Evolutionary conservation across 1,284 basidiomycete species (phyloP).

Genomic region (Heimioporus retisporus): DNA sequence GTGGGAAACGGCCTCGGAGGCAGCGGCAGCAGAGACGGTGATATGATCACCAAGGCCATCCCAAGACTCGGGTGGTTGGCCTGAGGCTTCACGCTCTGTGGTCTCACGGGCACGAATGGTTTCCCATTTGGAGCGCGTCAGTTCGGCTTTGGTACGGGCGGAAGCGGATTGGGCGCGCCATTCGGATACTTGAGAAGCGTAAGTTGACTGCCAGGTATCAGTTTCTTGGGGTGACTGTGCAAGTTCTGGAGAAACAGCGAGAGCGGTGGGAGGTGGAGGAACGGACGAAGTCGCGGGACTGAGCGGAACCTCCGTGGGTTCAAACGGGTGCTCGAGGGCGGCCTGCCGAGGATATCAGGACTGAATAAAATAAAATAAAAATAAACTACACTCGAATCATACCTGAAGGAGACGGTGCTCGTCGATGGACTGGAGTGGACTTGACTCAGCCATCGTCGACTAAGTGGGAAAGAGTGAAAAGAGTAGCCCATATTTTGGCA

Average conservation of each 20-base stretch:
- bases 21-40: conserved; percentile 32
- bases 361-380: no score
- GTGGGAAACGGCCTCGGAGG: conserved; percentile 23
- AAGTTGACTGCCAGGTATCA: conserved; percentile 67
- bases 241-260: not conserved
- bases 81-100: conserved; percentile 45
- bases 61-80: conserved; percentile 60
- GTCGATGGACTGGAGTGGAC: conserved; percentile 22
- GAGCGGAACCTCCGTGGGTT: conserved; percentile 36
- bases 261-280: conserved; percentile 1
- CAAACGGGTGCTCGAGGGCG: conserved; percentile 39
- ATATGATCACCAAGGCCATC: conserved; percentile 56
- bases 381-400: not conserved
- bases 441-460: conserved; percentile 37
- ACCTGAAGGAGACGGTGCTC: conserved; percentile 39
- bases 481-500: no score
- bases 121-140: conserved; percentile 80
- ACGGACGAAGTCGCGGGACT: conserved; percentile 11
- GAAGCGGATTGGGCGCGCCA: conserved; percentile 84
- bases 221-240: conserved; percentile 26
- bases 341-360: conserved; percentile 21
- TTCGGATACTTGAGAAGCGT: conserved; percentile 73
- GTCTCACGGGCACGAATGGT: conserved; percentile 46
- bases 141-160: conserved; percentile 80
- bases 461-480: no score